Evolutionary conservation across 2,329 filamentous ascomycete species (phyloP).

Genomic region (Fragosphaeria purpurea): DNA sequence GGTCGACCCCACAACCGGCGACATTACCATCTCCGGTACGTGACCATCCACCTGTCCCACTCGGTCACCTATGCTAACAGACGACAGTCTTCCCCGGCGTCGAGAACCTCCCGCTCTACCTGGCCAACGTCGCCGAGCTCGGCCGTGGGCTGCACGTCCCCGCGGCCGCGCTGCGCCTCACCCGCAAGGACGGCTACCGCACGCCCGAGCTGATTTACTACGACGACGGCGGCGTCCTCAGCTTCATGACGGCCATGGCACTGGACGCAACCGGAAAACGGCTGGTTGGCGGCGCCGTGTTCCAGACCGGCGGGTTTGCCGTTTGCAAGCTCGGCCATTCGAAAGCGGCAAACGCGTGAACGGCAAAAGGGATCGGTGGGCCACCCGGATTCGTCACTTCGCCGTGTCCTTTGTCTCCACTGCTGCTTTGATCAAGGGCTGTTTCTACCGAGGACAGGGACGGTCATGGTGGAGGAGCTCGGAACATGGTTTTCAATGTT

Average conservation of each 20-base stretch:
- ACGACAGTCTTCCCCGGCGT: slow-evolving; percentile 1
- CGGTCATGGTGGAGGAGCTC: no score
- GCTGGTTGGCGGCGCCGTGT: background rate
- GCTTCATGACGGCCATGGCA: slow-evolving; percentile 6
- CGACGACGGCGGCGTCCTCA: slow-evolving; percentile 4
- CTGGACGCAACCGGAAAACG: background rate
- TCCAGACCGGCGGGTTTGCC: slow-evolving; percentile 4
- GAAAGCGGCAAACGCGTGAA: no score
- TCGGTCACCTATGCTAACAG: no score
- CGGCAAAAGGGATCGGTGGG: no score
- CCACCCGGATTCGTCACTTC: no score
- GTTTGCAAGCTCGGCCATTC: background rate
- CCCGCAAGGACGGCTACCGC: background rate
- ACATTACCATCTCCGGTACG: background rate
- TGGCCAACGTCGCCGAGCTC: slow-evolving; percentile 4
- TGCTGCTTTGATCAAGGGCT: no score
- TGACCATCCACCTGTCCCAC: background rate
- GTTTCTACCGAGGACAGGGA: no score
- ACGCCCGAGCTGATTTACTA: slow-evolving; percentile 2
- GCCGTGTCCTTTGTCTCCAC: no score
- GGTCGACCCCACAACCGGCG: background rate
- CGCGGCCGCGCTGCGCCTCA: background rate
- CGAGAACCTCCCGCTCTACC: slow-evolving; percentile 3
- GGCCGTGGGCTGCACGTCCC: slow-evolving; percentile 1
- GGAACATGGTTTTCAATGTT: no score